phyloP scores from a whole-genome alignment of 2,329 filamentous ascomycete species.

The Scorias spongiosa region DNA sequence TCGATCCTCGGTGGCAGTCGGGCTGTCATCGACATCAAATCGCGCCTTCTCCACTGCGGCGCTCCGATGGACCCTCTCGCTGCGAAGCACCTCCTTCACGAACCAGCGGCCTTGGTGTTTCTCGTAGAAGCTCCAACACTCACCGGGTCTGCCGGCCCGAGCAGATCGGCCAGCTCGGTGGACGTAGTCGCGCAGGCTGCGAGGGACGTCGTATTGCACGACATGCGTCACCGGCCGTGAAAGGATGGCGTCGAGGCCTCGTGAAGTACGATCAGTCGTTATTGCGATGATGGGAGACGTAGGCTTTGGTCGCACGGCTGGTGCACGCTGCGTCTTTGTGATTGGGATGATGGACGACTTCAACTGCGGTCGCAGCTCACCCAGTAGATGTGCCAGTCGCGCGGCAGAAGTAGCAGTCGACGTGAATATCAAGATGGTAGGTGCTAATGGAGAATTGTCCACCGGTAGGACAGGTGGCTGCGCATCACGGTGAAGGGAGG shows the following conservation, averaged over 20 bases:
- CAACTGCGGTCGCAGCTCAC: conserved; percentile 16
- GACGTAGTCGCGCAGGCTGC: conserved; percentile 67
- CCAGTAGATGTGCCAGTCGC: conserved; percentile 68
- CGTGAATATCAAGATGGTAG: conserved; percentile 63
- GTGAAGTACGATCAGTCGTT: conserved; percentile 82
- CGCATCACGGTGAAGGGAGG: not conserved
- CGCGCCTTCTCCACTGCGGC: conserved; percentile 31
- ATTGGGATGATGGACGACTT: conserved; percentile 13
- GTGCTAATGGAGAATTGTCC: conserved; percentile 19
- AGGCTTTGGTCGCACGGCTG: conserved; percentile 47
- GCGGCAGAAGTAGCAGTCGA: conserved; percentile 78
- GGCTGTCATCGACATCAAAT: conserved; percentile 20
- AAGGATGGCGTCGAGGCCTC: conserved; percentile 53
- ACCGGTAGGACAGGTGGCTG: conserved; percentile 11
- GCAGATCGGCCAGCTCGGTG: conserved; percentile 88
- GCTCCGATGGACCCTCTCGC: conserved; percentile 34
- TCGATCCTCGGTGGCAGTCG: conserved; percentile 21
- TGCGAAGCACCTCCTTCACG: conserved; percentile 61
- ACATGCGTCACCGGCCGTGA: conserved; percentile 59
- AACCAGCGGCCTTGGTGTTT: conserved; percentile 84
- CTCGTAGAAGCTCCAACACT: conserved; percentile 75
- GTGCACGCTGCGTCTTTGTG: conserved; percentile 42
- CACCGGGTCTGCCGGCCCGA: conserved; percentile 57
- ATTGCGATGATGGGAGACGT: conserved; percentile 55
- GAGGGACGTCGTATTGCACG: conserved; percentile 84